Percentiles rank a stretch among this genome's conserved stretches.
Evolutionary conservation across 73 alveolate species (phyloP).

Genomic region (Blepharisma stoltei): DNA sequence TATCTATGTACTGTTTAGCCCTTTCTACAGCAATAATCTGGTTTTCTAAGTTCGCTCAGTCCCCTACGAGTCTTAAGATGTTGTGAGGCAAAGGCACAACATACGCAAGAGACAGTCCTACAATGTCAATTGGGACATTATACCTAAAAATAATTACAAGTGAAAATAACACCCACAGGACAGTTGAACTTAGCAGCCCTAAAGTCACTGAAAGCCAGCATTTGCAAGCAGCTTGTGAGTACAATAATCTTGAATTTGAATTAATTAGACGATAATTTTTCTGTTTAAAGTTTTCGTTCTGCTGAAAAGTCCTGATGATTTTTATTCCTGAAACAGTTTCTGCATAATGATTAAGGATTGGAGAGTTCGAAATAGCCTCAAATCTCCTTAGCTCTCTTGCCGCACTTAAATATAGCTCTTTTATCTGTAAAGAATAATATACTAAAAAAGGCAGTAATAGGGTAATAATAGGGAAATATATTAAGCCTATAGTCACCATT

Average conservation of each 20-base stretch:
- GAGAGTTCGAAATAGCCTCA: conserved; percentile 55
- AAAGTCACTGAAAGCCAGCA: conserved; percentile 48
- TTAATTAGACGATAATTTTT: background rate
- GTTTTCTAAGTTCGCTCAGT: conserved; percentile 68
- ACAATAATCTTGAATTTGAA: background rate
- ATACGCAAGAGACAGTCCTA: conserved; percentile 66
- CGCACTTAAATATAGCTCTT: background rate
- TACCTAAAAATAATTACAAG: conserved; percentile 40
- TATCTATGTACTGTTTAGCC: conserved; percentile 62
- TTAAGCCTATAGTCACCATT: background rate
- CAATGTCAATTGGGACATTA: conserved; percentile 43
- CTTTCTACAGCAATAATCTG: conserved; percentile 82
- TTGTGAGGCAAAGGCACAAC: conserved; percentile 63
- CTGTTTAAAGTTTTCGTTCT: background rate
- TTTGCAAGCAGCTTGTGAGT: conserved; percentile 24
- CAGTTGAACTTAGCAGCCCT: conserved; percentile 64
- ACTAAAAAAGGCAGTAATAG: conserved; percentile 40
- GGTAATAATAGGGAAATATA: conserved; percentile 37
- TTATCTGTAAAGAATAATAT: background rate
- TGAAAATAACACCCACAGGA: conserved; percentile 43
- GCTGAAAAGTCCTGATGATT: conserved; percentile 79
- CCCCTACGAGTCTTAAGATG: conserved; percentile 55
- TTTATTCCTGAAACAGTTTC: conserved; percentile 85
- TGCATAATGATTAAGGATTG: conserved; percentile 72
- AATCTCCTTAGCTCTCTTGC: conserved; percentile 35